These are phyloP conservation scores for Rachicladosporium sp. DNA, from an alignment of 2,329 filamentous ascomycete species.

Conservation along the genomic window DNA sequence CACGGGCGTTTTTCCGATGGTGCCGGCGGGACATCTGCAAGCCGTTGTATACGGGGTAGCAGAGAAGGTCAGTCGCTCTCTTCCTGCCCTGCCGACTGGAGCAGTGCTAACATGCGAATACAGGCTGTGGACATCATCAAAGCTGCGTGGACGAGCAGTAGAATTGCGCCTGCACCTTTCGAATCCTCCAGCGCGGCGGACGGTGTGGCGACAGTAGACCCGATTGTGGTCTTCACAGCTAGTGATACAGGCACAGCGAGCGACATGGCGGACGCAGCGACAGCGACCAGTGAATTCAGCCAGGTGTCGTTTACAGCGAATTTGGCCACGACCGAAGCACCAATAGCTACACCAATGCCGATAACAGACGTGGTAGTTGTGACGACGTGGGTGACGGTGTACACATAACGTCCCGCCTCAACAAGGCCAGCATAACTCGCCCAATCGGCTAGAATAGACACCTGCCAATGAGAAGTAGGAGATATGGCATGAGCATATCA, in stretches of 20 bases:
- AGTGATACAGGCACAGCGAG: no score
- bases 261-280: no score
- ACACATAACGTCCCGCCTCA: not conserved
- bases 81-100: no score
- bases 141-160: slow-evolving; percentile 9
- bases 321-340: not conserved
- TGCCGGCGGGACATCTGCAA: slow-evolving; percentile 26
- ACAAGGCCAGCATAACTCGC: no score
- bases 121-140: slow-evolving; percentile 39
- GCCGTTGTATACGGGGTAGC: slow-evolving; percentile 22
- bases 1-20: slow-evolving; percentile 33
- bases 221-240: not conserved
- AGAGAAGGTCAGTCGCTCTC: slow-evolving; percentile 25
- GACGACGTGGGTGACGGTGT: slow-evolving; percentile 5
- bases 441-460: no score
- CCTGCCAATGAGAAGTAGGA: no score
- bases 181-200: no score
- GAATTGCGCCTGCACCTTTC: not conserved
- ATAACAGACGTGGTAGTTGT: not conserved
- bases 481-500: no score
- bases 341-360: not conserved
- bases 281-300: no score
- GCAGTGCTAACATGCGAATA: not conserved
- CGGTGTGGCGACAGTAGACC: not conserved
- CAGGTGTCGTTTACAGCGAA: no score